These are phyloP conservation scores for Drechmeria coniospora DNA, from an alignment of 2,329 filamentous ascomycete genomes.

Conservation along the genomic window DNA sequence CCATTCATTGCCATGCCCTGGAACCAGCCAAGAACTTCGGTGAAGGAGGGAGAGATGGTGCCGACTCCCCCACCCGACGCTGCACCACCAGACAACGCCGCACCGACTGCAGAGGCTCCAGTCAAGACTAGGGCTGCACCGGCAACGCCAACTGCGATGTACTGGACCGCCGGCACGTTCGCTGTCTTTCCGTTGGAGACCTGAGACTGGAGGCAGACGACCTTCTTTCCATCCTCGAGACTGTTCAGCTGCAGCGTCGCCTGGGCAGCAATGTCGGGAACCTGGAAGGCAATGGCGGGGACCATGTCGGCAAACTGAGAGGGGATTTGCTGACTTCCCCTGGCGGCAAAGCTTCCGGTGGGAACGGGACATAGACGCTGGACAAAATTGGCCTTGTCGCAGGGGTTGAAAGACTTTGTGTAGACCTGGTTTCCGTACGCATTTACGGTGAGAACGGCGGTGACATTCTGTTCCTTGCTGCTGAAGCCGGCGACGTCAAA, in stretches of 20 bases:
- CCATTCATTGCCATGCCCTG: constrained; percentile 90
- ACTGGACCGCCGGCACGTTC: constrained; percentile 60
- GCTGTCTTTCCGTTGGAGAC: constrained; percentile 82
- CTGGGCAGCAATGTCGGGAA: constrained; percentile 79
- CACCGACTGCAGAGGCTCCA: constrained; percentile 53
- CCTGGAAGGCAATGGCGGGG: constrained; percentile 72
- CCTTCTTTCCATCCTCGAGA: constrained; percentile 39
- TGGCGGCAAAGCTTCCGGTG: constrained; percentile 55
- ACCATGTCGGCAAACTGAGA: constrained; percentile 57
- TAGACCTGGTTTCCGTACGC: constrained; percentile 80
- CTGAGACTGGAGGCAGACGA: constrained; percentile 71
- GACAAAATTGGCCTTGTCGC: constrained; percentile 50
- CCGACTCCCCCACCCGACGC: constrained; percentile 38
- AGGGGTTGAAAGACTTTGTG: constrained; percentile 69
- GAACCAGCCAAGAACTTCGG: constrained; percentile 76
- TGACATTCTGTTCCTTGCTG: constrained; percentile 60
- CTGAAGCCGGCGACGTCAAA: constrained; percentile 79
- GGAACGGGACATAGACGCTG: constrained; percentile 75
- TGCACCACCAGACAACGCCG: constrained; percentile 34
- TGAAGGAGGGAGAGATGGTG: constrained; percentile 67
- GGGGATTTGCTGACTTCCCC: constrained; percentile 58
- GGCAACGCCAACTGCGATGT: constrained; percentile 69
- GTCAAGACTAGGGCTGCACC: constrained; percentile 66
- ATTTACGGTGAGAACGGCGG: constrained; percentile 56
- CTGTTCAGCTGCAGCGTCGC: constrained; percentile 64